Evolutionary conservation across 805 yeast species (phyloP), one percentile per base, ranked within the genome.

Genomic region (Torulaspora indica): DNA sequence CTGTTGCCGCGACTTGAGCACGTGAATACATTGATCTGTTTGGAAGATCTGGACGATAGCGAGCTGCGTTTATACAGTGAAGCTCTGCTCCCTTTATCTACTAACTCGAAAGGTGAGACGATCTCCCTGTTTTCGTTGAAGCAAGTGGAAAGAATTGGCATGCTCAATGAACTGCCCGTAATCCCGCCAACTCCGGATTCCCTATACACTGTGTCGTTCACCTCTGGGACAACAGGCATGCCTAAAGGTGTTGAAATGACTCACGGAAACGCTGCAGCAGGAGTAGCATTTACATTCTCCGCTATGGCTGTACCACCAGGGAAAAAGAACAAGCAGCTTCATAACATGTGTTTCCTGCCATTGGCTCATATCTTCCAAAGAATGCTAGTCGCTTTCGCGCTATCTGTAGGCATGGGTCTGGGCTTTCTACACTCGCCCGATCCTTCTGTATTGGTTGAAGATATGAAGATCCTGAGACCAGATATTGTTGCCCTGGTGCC

Each of bases 141-240:
- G 13, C 73, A 71, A 22, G 63, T 76, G 6, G 69, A 70, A 40
- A 52, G 58, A 3, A 47, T 75, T 45, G 78, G 76, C 40, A 56
- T 52, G 48, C 60, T 73, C 46, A 68, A 75, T 36, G 72, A 76
- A 40, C 55, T 61, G 39, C 65, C 73, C 33, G 55, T 61, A 47
- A 56, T 61, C 32, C 76, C 77, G 9, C 84, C 87, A 20, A 66
- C 61, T 1, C 75, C 80, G 1, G 73, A 76, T 12, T 72, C 75
- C 18, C 37, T 75, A 14, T 79, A 77, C 58, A 80, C 89, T 13
- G 75, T 83, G 38, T 77, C 82, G 6, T 82, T 82, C 60, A 83
- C 90, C 2, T 79, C 86, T 0, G 90, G 90, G 25, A 82, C 90
- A 2, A 82, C 89, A 1, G 88, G 88, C 13, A 63, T 73, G 13